Evolutionary conservation across 805 yeast genomes (phyloP), one percentile per base, ranked within the genome.

Genomic region (Starmera pachycereana): DNA sequence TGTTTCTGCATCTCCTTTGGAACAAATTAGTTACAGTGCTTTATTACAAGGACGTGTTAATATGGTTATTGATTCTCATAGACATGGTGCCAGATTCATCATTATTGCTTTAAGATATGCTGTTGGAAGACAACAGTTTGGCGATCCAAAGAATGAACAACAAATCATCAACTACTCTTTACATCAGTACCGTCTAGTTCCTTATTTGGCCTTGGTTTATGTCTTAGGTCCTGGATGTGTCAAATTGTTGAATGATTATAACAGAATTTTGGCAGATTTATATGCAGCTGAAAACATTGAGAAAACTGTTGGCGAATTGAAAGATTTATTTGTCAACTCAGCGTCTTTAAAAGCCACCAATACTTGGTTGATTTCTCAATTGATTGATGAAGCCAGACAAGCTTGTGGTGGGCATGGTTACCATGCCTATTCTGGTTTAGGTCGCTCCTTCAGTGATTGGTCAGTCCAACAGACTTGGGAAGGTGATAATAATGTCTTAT

Each of bases 401-500:
- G 72, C 95, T 2, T 88, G 96, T 62, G 96, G 97, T 59, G 97
- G 97, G 29, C 96, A 85, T 62, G 97, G 97, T 33, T 89, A 89
- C 64, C 86, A 95, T 19, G 77, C 88, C n/a, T 89, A 89, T 62
- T 77, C 86, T 48, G 95, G 89, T 2, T 84, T 89, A 57, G 96
- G 94, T 33, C 85, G 81, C 57, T 88, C 88, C 11, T 86, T 77
- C 66, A 73, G 74, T 46, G 97, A 89, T 60, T 90, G 95, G 86
- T 96, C 84, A n/a, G 96, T 89, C 33, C 96, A 89, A 65, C 88
- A 96, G 63, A 89, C 97, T 14, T 89, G 97, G 97, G 97, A 89
- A 67, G 97, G 97, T 61, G 97, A 89, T 62, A 89, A 89, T 67
- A 88, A 79, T 54, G 81, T 89, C 35, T 69, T 89, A 47, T 83